Base-by-base conservation (phyloP, 192 early-diverging fungal species). In the Backusella tuberculispora region DNA sequence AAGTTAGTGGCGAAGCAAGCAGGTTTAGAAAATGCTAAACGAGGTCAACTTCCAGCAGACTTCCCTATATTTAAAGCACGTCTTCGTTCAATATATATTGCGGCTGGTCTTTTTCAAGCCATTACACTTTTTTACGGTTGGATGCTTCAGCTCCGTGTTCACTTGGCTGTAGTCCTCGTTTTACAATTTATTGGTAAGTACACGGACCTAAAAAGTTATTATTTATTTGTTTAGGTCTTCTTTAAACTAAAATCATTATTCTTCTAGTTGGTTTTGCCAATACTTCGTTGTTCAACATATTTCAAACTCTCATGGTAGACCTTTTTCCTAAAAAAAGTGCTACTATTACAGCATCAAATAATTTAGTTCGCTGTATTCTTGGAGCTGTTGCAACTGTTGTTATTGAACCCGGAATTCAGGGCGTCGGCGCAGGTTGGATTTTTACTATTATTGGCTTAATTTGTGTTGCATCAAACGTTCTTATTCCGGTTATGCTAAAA, bases 341-440 rank as follows among this genome's bases (percentile, higher is more conserved):
- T 14, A 45, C 75, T 17, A 76, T 80, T 47, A 71, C 72, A 0
- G 79, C 79, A 7, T 68, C 75, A 21, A 80, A 77, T 44, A 80
- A 80, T 14, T 50, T 80, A 40, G 56, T 43, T 44, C 45, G 79
- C 26, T 80, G 79, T 60, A 42, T 76, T 17, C 29, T 80, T 8
- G 75, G 79, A 19, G 79, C 79, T 4, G 42, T 76, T 42, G 79
- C 79, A 1, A 71, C 72, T 15, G 74, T 74, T 13, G 9, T 47
- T 29, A 76, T 80, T 40, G 60, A 76, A 4, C 79, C 79, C 1
- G 79, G 67, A 56, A 74, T 80, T 50, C n/a, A 41, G 24, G 72
- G 43, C 13, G 13, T 80, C 14, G 79, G 79, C 9, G 53, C 71
- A 17, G 79, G 79, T 13, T 80, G 77, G 77, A 74, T 78, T 56